Evolutionary conservation across 2,329 filamentous ascomycete species (phyloP), one percentile per base, ranked within the genome.

Genomic region (Phyllosticta citribraziliensis): DNA sequence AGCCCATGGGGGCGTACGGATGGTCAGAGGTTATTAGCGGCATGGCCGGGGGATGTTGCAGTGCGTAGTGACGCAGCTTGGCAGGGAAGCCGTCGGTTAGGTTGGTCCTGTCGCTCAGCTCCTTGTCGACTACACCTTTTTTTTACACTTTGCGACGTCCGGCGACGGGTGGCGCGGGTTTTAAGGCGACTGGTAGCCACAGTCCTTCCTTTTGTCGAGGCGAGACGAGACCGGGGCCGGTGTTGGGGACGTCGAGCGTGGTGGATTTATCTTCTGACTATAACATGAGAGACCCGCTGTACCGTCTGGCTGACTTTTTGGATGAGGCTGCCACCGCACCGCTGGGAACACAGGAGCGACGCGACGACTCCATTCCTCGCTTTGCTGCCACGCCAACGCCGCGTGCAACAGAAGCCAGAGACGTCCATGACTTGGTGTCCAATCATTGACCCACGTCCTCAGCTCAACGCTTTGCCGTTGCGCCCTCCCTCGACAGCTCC

Each of bases 21-120:
- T 55, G 65, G 56, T 57, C 63, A 52, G 58, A 57, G 60, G 61
- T 65, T 24, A 64, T 60, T 50, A 63, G 54, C 54, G 59, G 63
- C 62, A 56, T 65, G 12, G 47, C 40, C 40, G 12, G 35, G 35
- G n/a, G 60, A 51, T 51, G 52, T 40, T 19, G 58, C 22, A 22
- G 22, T 22, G 22, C 58, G 56, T 35, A 60, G 58, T 61, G 54
- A 61, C 25, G 59, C 55, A 27, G 53, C 22, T 27, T 33, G 22
- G 47, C 24, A 30, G 47, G 40, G 40, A 47, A 47, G 35, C 35
- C 6, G 40, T 47, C 14, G 40, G 6, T 17, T n/a, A 1, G n/a
- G n/a, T n/a, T n/a, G n/a, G n/a, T n/a, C n/a, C n/a, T n/a, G n/a
- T n/a, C n/a, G n/a, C n/a, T n/a, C n/a, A n/a, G n/a, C n/a, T n/a